Base-by-base conservation (phyloP, 192 early-diverging fungal species). In the Backusella circina region DNA sequence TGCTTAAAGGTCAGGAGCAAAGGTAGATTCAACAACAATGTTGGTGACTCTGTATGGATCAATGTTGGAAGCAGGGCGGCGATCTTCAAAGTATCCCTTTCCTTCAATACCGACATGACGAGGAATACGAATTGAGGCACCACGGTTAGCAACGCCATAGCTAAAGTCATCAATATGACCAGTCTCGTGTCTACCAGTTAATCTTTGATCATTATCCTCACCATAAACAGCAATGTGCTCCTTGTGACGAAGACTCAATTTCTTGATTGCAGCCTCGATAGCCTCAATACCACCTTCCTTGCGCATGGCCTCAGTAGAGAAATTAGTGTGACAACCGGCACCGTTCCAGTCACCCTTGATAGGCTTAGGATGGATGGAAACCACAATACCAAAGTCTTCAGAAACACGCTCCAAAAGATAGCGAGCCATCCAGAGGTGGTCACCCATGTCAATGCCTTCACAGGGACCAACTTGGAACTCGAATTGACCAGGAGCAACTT, bases 331-430 rank as follows among this genome's bases (percentile, higher is more conserved):
- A 69, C 86, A 85, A 66, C 87, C 87, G n/a, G 87, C 86, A 66
- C 87, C 87, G 21, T 88, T 88, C 87, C 87, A 88, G 47, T 88
- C 87, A 71, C 87, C 87, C 41, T 84, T 84, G 64, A 88, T 84
- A 75, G 87, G 87, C 79, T 88, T 88, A 38, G 87, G 87, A 80
- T 87, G 84, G 51, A 88, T 85, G 4, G 84, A 84, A 28, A 88
- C 87, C 2, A 79, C 75, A 47, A 88, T 73, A 66, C 83, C 85
- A 79, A 88, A 88, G 83, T 88, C 87, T 83, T 88, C 87, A 18
- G 87, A 78, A 12, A 88, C 87, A 61, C 87, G 86, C 23, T 86
- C 70, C 23, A 88, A 67, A 31, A 88, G 13, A 64, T 80, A 88
- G 32, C 87, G 80, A 54, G 87, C 72, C 13, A 88, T 76, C 87